Percentiles rank a stretch among this genome's conserved stretches.
phyloP scores from a whole-genome alignment of 2,329 filamentous ascomycete genomes.

The Paecilomyces sp. region DNA sequence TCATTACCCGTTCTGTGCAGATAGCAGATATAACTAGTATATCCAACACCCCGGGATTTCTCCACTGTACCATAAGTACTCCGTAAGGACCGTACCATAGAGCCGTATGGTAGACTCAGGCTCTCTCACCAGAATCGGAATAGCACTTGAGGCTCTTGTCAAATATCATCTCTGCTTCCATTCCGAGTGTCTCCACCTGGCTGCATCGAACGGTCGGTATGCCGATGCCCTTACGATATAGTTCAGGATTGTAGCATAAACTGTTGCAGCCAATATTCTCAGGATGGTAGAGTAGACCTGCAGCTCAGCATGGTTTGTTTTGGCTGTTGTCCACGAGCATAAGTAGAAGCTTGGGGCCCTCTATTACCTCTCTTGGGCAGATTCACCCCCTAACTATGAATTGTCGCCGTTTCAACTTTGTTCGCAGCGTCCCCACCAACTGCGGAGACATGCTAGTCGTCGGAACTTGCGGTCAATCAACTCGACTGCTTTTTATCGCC shows the following conservation, averaged over 20 bases:
- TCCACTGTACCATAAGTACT: background rate
- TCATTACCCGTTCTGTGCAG: background rate
- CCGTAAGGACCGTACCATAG: background rate
- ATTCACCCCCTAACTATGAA: background rate
- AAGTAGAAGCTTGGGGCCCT: background rate
- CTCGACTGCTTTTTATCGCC: background rate
- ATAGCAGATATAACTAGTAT: background rate
- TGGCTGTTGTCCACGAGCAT: background rate
- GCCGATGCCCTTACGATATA: background rate
- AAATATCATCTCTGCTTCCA: background rate
- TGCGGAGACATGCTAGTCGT: background rate
- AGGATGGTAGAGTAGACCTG: background rate
- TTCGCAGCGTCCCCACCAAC: background rate
- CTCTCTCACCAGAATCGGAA: background rate
- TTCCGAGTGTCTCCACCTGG: background rate
- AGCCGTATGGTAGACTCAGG: too few species aligned
- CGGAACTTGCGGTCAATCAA: background rate
- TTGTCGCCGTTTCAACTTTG: background rate
- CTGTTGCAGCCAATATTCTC: background rate
- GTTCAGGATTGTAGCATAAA: background rate
- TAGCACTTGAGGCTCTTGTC: background rate
- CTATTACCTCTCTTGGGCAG: background rate
- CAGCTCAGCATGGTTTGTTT: background rate
- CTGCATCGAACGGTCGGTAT: background rate
- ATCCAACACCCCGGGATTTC: background rate